phyloP scores from a whole-genome alignment of 495 filamentous ascomycete species.

The Daldinia concentrica region DNA sequence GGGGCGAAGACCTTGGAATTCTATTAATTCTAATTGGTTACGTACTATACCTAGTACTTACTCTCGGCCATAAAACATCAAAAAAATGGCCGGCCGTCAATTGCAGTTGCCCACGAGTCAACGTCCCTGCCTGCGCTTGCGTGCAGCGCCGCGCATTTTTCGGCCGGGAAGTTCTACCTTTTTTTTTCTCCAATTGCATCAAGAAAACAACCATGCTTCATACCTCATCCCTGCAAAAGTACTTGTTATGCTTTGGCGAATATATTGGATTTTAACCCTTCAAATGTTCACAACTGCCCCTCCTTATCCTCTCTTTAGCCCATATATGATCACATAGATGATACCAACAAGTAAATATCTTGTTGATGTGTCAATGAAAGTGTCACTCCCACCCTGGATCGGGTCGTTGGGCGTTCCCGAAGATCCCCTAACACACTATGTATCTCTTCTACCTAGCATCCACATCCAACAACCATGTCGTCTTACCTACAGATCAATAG shows the following conservation, averaged over 20 bases:
- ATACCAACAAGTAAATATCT: not conserved
- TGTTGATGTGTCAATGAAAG: not conserved
- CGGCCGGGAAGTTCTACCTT: constrained; percentile 29
- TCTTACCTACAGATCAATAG: constrained; percentile 8
- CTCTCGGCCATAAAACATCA: constrained; percentile 33
- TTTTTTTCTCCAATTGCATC: not conserved
- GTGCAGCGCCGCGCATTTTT: constrained; percentile 26
- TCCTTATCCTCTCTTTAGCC: not conserved
- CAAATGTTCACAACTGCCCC: not conserved
- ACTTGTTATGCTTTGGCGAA: not conserved
- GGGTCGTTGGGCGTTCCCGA: constrained; percentile 11
- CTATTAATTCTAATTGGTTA: constrained; percentile 28
- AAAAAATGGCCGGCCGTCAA: constrained; percentile 8
- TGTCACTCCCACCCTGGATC: not conserved
- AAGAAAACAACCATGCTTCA: not conserved
- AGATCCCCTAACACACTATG: not conserved
- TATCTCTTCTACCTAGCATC: too few species aligned
- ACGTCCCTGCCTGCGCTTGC: constrained; percentile 31
- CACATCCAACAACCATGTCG: constrained; percentile 25
- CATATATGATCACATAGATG: not conserved
- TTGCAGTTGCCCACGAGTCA: constrained; percentile 8
- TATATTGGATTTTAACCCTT: not conserved
- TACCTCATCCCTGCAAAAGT: not conserved
- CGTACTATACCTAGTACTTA: not conserved
- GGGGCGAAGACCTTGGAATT: constrained; percentile 20